These are phyloP conservation scores for Inosperma sp. DNA, from an alignment of 768 basidiomycete species.

Conservation along the genomic window DNA sequence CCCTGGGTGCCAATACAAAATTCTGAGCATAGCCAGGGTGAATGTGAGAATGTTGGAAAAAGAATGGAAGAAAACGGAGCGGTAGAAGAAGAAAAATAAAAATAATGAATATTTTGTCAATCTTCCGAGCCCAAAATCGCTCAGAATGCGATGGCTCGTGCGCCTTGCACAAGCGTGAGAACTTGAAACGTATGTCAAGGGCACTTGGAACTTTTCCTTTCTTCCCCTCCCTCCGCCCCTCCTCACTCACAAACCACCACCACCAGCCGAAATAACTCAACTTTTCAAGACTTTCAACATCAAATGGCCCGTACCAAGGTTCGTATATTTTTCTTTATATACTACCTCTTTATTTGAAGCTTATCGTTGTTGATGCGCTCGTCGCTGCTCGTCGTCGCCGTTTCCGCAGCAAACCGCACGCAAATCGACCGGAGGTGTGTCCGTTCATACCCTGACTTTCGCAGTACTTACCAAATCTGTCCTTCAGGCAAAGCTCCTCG, in stretches of 20 bases:
- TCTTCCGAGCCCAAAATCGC: slow-evolving; percentile 48
- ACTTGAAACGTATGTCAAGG: slow-evolving; percentile 35
- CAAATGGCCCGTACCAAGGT: slow-evolving; percentile 91
- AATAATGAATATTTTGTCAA: slow-evolving; percentile 33
- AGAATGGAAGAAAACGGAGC: slow-evolving; percentile 18
- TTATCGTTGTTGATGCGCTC: slow-evolving; percentile 30
- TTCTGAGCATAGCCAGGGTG: slow-evolving; percentile 5
- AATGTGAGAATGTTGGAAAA: slow-evolving; percentile 9
- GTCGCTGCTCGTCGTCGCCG: slow-evolving; percentile 29
- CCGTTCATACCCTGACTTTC: slow-evolving; percentile 13
- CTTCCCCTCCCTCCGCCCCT: slow-evolving; percentile 35
- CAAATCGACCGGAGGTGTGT: slow-evolving; percentile 94
- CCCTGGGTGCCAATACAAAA: slow-evolving; percentile 16
- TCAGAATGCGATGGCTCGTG: slow-evolving; percentile 49
- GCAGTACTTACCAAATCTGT: slow-evolving; percentile 16
- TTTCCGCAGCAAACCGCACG: slow-evolving; percentile 87
- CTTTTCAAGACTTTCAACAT: slow-evolving; percentile 21
- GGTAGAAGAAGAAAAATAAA: slow-evolving; percentile 23
- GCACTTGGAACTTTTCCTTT: slow-evolving; percentile 29
- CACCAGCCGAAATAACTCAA: slow-evolving; percentile 23
- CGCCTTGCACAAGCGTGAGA: slow-evolving; percentile 46
- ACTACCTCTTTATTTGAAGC: slow-evolving; percentile 18
- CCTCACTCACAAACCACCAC: slow-evolving; percentile 34
- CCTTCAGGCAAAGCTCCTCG: slow-evolving; percentile 77
- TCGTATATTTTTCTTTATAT: slow-evolving; percentile 22